Percentiles rank a stretch among this genome's conserved stretches.
Conservation (phyloP, 352 stramenopile genomes). For the Phytophthora melonis region DNA sequence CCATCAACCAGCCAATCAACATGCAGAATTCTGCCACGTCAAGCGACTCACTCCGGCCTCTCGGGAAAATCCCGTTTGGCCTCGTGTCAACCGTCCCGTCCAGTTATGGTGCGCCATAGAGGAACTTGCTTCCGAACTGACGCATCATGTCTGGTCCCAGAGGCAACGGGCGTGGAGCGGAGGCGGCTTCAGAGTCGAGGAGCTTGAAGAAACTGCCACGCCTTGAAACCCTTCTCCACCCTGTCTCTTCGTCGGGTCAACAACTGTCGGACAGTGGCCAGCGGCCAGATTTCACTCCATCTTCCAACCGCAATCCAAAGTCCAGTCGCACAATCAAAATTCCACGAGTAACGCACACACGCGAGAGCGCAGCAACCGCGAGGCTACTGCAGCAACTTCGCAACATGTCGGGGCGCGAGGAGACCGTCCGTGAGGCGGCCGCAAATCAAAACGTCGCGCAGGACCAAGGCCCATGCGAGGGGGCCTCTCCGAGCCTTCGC, state of each 20-base stretch:
- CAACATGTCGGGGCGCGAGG: background rate
- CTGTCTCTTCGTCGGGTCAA: background rate
- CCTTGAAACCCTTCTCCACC: background rate
- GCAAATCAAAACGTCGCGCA: background rate
- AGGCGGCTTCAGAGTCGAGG: background rate
- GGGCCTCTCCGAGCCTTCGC: background rate
- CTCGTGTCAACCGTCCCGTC: no score
- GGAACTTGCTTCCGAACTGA: no score
- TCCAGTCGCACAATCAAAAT: background rate
- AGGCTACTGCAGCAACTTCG: background rate
- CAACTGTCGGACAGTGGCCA: background rate
- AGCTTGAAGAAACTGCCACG: background rate
- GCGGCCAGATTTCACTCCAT: background rate
- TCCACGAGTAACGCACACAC: background rate
- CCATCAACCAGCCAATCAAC: no score
- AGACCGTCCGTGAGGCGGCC: background rate
- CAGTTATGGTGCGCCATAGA: no score
- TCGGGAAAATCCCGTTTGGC: no score
- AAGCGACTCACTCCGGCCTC: no score
- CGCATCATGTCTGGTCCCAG: background rate
- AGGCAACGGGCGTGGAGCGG: background rate
- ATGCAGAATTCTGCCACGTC: no score
- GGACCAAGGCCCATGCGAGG: background rate
- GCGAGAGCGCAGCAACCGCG: background rate
- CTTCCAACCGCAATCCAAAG: background rate